These are phyloP conservation scores for Aegilops longissima DNA, from an alignment of 176 grass and related monocot genomes.

Conservation along the genomic window DNA sequence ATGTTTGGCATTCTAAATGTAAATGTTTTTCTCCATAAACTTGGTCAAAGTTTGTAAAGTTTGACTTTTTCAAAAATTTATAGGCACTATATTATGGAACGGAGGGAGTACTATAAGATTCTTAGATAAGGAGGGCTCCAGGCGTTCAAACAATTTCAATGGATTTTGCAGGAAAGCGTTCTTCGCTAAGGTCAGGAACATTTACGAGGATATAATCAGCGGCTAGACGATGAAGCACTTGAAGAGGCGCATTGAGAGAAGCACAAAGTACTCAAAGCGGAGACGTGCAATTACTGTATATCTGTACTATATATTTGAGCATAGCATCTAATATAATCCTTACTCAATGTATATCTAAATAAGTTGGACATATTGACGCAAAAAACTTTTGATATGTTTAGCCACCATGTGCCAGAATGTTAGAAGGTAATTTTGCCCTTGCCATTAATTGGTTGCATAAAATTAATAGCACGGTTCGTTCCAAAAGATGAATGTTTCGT, in stretches of 20 bases:
- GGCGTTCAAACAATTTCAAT: background rate
- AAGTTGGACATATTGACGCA: constrained; percentile 23
- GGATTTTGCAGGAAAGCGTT: constrained; percentile 60
- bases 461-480: no score
- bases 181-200: constrained; percentile 50
- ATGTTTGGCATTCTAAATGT: no score
- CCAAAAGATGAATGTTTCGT: no score
- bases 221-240: constrained; percentile 16
- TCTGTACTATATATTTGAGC: constrained; percentile 30
- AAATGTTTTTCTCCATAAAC: no score
- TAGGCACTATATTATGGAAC: no score
- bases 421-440: no score
- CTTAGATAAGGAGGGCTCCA: background rate
- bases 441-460: no score
- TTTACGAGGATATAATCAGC: constrained; percentile 72
- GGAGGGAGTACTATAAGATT: background rate
- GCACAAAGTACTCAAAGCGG: background rate
- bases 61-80: no score
- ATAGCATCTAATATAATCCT: constrained; percentile 37
- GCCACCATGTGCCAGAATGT: no score
- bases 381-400: constrained; percentile 16
- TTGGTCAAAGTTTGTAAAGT: no score
- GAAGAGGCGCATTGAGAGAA: constrained; percentile 4
- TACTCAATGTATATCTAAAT: constrained; percentile 6
- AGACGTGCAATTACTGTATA: background rate